phyloP scores from a whole-genome alignment of 768 basidiomycete species.

The Termitomyces sp. region DNA sequence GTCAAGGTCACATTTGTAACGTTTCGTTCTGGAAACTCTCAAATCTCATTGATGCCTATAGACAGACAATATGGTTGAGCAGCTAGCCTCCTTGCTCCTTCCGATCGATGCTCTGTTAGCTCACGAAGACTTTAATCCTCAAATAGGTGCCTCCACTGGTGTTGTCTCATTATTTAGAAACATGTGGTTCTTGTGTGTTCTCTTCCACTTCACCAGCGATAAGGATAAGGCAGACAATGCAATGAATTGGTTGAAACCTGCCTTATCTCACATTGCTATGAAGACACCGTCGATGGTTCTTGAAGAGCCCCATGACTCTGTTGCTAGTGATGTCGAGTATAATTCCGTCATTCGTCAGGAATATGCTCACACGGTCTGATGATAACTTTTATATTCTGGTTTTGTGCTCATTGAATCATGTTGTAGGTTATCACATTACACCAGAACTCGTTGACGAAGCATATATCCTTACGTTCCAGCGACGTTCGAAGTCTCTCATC shows the following conservation, averaged over 20 bases:
- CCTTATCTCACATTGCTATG: slow-evolving; percentile 71
- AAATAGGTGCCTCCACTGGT: slow-evolving; percentile 46
- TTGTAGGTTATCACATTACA: slow-evolving; percentile 66
- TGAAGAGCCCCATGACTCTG: slow-evolving; percentile 77
- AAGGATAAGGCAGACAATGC: slow-evolving; percentile 52
- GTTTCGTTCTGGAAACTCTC: background rate
- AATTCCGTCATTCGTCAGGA: slow-evolving; percentile 87
- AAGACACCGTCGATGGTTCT: slow-evolving; percentile 84
- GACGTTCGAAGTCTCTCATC: slow-evolving; percentile 73
- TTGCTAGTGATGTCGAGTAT: slow-evolving; percentile 87
- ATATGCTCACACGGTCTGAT: slow-evolving; percentile 65
- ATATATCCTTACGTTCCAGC: slow-evolving; percentile 57
- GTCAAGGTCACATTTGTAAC: slow-evolving; percentile 45
- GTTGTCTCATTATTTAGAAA: slow-evolving; percentile 80
- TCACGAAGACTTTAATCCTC: slow-evolving; percentile 63
- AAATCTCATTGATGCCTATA: slow-evolving; percentile 18
- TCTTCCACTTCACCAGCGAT: slow-evolving; percentile 71
- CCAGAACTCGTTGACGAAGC: slow-evolving; percentile 53
- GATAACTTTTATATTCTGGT: background rate
- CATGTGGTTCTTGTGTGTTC: slow-evolving; percentile 88
- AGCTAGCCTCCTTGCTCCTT: slow-evolving; percentile 81
- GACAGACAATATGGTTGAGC: slow-evolving; percentile 81
- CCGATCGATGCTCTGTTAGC: slow-evolving; percentile 85
- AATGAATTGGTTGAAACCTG: slow-evolving; percentile 75
- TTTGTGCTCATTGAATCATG: background rate